These are phyloP conservation scores for Trichocladium uniseriatum DNA, from an alignment of 495 filamentous ascomycete species.

Conservation along the genomic window DNA sequence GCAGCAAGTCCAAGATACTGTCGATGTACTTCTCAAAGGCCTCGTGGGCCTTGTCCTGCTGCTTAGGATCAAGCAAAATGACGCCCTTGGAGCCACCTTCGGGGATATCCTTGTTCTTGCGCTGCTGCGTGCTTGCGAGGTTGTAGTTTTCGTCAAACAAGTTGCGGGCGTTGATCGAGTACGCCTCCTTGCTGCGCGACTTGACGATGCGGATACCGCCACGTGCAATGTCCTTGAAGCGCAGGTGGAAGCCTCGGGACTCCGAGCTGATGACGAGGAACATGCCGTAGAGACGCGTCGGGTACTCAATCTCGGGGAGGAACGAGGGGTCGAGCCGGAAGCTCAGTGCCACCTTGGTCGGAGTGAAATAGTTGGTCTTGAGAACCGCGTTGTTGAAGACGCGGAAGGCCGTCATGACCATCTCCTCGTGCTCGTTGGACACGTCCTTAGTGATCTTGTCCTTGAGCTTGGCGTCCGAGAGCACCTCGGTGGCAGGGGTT, in stretches of 20 bases:
- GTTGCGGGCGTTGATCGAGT: constrained; percentile 89
- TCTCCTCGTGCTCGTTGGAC: constrained; percentile 89
- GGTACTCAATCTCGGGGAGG: constrained; percentile 85
- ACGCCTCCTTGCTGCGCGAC: constrained; percentile 87
- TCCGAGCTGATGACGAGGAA: constrained; percentile 96
- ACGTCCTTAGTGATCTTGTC: constrained; percentile 72
- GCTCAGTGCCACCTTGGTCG: constrained; percentile 94
- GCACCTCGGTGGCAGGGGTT: constrained; percentile 56
- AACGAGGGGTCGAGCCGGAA: constrained; percentile 88
- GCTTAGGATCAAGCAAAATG: constrained; percentile 82
- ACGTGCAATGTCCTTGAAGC: constrained; percentile 94
- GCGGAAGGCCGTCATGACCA: constrained; percentile 96
- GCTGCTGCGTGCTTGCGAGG: constrained; percentile 94
- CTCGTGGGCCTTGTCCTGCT: constrained; percentile 83
- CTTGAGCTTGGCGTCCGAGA: constrained; percentile 70
- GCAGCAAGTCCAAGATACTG: constrained; percentile 87
- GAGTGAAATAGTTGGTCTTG: constrained; percentile 99
- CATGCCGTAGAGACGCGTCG: constrained; percentile 92
- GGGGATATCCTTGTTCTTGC: constrained; percentile 99
- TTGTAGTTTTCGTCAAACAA: constrained; percentile 99
- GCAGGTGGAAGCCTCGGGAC: constrained; percentile 92
- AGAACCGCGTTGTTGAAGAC: constrained; percentile 84
- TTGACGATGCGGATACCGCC: constrained; percentile 98
- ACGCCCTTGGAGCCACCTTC: constrained; percentile 98
- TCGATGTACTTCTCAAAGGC: constrained; percentile 99